Evolutionary conservation across 2,329 filamentous ascomycete species (phyloP).

Genomic region (Trichoderma koningii): DNA sequence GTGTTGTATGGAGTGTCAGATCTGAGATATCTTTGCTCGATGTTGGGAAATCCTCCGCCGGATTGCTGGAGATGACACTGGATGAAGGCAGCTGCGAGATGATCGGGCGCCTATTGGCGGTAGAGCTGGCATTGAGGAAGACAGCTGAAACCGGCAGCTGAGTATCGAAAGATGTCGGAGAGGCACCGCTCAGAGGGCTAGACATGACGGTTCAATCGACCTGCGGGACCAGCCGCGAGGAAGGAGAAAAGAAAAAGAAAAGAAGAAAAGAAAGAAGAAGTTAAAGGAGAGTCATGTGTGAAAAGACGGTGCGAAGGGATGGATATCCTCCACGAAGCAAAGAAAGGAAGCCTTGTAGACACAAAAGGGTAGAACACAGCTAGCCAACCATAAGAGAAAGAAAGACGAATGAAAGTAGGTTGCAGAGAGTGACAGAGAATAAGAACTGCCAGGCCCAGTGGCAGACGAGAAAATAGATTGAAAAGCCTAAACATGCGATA

Average conservation of each 20-base stretch:
- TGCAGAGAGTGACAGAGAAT: not conserved
- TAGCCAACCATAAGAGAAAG: constrained; percentile 5
- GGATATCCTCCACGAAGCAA: not conserved
- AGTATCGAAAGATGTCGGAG: constrained; percentile 54
- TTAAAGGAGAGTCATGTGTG: no score
- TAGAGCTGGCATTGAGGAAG: constrained; percentile 15
- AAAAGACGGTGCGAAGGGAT: not conserved
- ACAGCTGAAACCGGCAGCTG: constrained; percentile 40
- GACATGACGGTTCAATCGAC: constrained; percentile 36
- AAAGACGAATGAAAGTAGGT: constrained; percentile 2
- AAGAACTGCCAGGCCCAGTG: not conserved
- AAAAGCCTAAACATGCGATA: not conserved
- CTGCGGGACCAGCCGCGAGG: constrained; percentile 51
- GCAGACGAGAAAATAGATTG: not conserved
- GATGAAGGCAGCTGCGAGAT: not conserved
- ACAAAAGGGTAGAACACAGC: not conserved
- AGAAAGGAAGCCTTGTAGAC: constrained; percentile 11
- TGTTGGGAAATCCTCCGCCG: not conserved
- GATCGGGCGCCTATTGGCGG: not conserved
- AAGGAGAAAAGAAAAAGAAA: constrained; percentile 6
- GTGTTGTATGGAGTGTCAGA: not conserved
- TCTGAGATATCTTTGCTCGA: not conserved
- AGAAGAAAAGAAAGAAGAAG: not conserved
- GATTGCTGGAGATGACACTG: constrained; percentile 4
- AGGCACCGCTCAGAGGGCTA: constrained; percentile 49